Conservation (phyloP, 805 yeast species). For the Candida xyloterini region DNA sequence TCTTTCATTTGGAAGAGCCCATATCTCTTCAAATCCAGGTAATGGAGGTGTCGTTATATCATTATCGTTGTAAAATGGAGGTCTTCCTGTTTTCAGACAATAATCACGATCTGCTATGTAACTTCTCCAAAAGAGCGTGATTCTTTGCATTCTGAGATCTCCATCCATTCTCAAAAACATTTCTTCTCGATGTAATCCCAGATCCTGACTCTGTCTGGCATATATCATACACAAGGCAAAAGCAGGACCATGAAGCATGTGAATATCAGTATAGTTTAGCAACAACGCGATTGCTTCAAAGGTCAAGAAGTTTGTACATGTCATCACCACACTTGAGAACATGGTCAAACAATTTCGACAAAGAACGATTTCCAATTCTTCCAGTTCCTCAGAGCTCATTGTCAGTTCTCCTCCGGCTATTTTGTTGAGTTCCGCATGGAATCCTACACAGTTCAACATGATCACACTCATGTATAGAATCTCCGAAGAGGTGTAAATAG, state of each 20-base stretch:
- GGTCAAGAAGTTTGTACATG: not conserved
- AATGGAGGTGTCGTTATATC: conserved; percentile 38
- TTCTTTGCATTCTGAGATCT: conserved; percentile 37
- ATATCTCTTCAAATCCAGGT: conserved; percentile 22
- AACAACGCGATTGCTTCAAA: not conserved
- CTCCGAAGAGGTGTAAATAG: not conserved
- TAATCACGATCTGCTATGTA: conserved; percentile 44
- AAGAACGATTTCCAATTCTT: not conserved
- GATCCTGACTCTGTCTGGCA: conserved; percentile 51
- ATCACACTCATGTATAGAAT: not conserved
- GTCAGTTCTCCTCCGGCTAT: not conserved
- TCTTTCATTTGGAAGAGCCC: conserved; percentile 19
- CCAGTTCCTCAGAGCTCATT: not conserved
- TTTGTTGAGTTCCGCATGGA: not conserved
- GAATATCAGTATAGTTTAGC: not conserved
- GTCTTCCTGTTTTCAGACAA: conserved; percentile 46
- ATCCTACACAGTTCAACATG: not conserved
- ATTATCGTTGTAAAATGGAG: conserved; percentile 42
- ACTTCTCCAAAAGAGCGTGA: conserved; percentile 49
- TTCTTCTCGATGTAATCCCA: conserved; percentile 56
- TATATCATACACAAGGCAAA: conserved; percentile 41
- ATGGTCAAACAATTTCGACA: not conserved
- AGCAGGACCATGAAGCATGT: not conserved
- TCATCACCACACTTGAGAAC: not conserved
- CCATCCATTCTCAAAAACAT: conserved; percentile 35